Evolutionary conservation across 352 stramenopile genomes (phyloP), one percentile per base, ranked within the genome.

Genomic region (Globisporangium spiculum): DNA sequence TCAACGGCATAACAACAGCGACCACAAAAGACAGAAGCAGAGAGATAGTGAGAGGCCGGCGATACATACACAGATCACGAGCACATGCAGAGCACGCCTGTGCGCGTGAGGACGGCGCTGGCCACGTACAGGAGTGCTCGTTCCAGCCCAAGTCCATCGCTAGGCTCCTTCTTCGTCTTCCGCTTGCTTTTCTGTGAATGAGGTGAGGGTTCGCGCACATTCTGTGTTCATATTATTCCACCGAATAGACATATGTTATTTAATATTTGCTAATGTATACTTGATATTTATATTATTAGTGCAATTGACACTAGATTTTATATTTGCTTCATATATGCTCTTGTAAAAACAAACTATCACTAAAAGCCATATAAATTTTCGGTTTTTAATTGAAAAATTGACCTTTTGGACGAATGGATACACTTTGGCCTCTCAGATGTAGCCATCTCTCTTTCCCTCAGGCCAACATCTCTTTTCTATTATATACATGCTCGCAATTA

Each of bases 71-170:
- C 1, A 20, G 6, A 8, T 18, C 52, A 14, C 6, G 12, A 6
- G 7, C 4, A 26, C 58, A 30, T 14, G 22, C 46, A 26, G n/a
- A 30, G 7, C 41, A 22, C 58, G 58, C 57, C 1, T n/a, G 66
- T 10, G 30, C n/a, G 44, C 12, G 7, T 10, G 6, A 4, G 22
- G 12, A n/a, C 18, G 14, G 9, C 9, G 38, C 20, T 5, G n/a
- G n/a, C 30, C 46, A 87, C 83, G 74, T 81, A 93, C 85, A 93
- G 3, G 83, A 91, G 73, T 90, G 90, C 55, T 92, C 85, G 62
- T 71, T 82, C 85, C 85, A 93, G 41, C 65, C 74, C 7, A 83
- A 69, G 56, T 93, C 83, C 85, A 93, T 93, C 12, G 5, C 41
- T 50, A 32, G 27, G 27, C 27, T 32, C 27, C 27, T 32, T 32